Evolutionary conservation across 2,329 filamentous ascomycete genomes (phyloP).

Genomic region (Lecanoromycetidae sp.): DNA sequence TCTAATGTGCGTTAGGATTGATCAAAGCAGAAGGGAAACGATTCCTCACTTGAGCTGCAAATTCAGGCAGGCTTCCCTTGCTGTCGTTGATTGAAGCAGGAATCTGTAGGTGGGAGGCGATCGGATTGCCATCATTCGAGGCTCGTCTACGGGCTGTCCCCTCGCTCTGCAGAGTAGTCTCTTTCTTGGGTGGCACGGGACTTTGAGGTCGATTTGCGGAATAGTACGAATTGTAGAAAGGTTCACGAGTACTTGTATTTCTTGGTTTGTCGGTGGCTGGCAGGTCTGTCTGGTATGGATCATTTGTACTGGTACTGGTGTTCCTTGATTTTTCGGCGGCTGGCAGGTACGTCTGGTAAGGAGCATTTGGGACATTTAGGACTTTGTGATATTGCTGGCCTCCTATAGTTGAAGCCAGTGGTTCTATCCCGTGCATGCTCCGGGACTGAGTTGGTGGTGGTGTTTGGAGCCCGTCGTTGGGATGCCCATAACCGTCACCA

Average conservation of each 20-base stretch:
- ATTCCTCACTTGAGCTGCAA: slow-evolving; percentile 60
- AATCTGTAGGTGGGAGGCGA: slow-evolving; percentile 50
- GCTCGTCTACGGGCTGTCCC: slow-evolving; percentile 8
- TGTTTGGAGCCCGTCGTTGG: slow-evolving; percentile 13
- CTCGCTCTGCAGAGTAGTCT: slow-evolving; percentile 7
- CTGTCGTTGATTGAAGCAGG: slow-evolving; percentile 63
- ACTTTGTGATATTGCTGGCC: slow-evolving; percentile 9
- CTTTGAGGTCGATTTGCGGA: slow-evolving; percentile 14
- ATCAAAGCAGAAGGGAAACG: not conserved
- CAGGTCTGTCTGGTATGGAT: not conserved
- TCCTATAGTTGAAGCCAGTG: slow-evolving; percentile 11
- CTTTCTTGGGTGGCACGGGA: slow-evolving; percentile 10
- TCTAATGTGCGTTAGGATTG: slow-evolving; percentile 38
- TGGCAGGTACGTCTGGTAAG: not conserved
- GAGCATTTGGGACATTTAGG: slow-evolving; percentile 9
- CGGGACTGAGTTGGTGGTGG: too few species aligned
- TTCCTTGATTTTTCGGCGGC: slow-evolving; percentile 4
- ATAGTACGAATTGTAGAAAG: slow-evolving; percentile 12
- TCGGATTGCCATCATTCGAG: slow-evolving; percentile 25
- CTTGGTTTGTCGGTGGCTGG: slow-evolving; percentile 1
- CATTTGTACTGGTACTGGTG: slow-evolving; percentile 7
- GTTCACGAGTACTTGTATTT: slow-evolving; percentile 8
- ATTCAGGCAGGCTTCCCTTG: slow-evolving; percentile 67
- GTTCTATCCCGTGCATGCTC: slow-evolving; percentile 15
- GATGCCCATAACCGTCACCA: not conserved